Base-by-base conservation (phyloP, 768 basidiomycete genomes). In the Mycena alexandri region DNA sequence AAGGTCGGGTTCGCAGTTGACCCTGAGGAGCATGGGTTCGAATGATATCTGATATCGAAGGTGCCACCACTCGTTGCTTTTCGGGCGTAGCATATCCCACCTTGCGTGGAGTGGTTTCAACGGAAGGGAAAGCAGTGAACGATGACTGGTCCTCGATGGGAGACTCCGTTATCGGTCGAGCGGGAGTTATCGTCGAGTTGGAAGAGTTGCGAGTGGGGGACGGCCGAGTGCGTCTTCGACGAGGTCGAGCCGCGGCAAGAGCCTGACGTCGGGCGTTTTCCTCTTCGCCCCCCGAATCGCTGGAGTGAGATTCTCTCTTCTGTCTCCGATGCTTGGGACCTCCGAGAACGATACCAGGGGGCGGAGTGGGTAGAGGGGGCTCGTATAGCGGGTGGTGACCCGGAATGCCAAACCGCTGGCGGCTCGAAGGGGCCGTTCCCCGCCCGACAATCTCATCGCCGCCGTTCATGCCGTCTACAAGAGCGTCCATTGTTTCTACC, bases 381-480 rank as follows among this genome's bases (percentile, higher is more conserved):
- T 92, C 91, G 73, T 92, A 91, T 17, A 95, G 82, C 47, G 92
- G 92, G 74, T 94, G 91, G 70, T 90, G 88, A 51, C 83, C 82
- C 10, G 85, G 81, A 70, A 89, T 88, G 22, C 81, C 84, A 73
- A 88, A 87, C 66, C 88, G 84, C 53, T 85, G 78, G 17, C 87
- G 84, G 73, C 76, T 81, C 34, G 86, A 83, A 16, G 83, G 69
- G 57, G 81, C 79, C 72, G 81, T 58, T 73, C 81, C 68, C 65
- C 78, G 57, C 67, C 75, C 61, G 22, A 86, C 82, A 60, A 88
- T 77, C 68, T 89, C 84, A 61, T 92, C 89, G 48, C 84, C 86
- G 29, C 90, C 90, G 74, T 95, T 95, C 94, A 95, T 95, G 11
- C 92, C 92, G 70, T 94, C 93, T 9, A 95, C 94, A 59, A 95